Conservation (phyloP, 306 rosid species). For the Prunus mongolica region DNA sequence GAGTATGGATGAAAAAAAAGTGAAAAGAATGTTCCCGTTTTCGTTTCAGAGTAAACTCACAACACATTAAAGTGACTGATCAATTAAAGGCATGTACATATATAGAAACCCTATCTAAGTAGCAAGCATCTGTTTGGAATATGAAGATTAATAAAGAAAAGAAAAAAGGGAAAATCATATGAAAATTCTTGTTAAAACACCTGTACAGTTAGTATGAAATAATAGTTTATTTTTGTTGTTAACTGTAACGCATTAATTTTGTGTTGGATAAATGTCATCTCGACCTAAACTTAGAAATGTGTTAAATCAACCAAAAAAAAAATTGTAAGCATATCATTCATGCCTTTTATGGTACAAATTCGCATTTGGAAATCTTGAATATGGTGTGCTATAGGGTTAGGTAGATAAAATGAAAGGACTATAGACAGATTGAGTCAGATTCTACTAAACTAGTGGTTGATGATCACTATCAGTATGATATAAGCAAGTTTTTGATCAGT, state of each 20-base stretch:
- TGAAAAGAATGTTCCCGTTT: slow-evolving; percentile 4
- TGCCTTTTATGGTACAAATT: background rate
- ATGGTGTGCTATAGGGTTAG: background rate
- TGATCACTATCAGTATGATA: slow-evolving; percentile 24
- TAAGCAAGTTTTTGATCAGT: background rate
- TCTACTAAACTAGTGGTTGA: slow-evolving; percentile 47
- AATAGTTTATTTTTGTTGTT: too few relatives aligned
- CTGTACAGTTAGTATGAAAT: too few relatives aligned
- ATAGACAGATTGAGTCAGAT: slow-evolving; percentile 40
- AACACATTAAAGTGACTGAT: background rate
- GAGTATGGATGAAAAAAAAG: background rate
- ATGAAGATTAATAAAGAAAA: background rate
- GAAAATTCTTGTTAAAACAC: too few relatives aligned
- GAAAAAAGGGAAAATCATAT: background rate
- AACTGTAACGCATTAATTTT: too few relatives aligned
- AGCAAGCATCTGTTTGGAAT: background rate
- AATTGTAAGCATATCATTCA: background rate
- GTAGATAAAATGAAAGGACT: background rate
- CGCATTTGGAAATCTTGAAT: background rate
- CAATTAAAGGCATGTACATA: background rate
- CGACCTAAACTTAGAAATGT: too few relatives aligned
- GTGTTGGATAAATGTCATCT: too few relatives aligned
- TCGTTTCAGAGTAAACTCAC: background rate
- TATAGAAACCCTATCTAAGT: background rate
- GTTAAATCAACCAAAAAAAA: too few relatives aligned